Evolutionary conservation across 208 protist species (phyloP), one percentile per base, ranked within the genome.

Genomic region (Phytomonas francai): DNA sequence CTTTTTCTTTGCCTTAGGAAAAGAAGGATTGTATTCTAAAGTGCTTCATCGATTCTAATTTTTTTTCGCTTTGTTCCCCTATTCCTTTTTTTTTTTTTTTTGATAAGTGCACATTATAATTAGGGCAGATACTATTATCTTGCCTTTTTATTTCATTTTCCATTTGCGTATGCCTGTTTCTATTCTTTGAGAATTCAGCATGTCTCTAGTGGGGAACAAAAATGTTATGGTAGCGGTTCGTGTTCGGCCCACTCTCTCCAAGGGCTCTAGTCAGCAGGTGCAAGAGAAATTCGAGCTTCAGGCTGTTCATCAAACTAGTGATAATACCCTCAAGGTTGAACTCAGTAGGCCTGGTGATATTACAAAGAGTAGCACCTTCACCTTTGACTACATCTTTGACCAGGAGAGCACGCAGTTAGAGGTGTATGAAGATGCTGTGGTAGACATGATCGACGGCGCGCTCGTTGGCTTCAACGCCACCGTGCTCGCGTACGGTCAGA

Each of bases 401-500:
- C 81, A 94, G 65, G 81, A 94, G 49, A 81, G 79, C 66, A 82
- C 82, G 14, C 94, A 97, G 73, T 74, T 89, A 12, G 89, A 97
- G 67, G 78, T 97, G 33, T 97, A 97, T 75, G 90, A 97, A 63
- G 86, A 94, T 31, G 78, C 89, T 28, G 91, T 90, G 0, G 73
- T 89, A 58, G 78, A 84, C 45, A 86, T 89, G 68, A 89, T 97
- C 30, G 80, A 93, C 6, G 85, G 86, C 51, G 86, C 89, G 8
- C 76, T 97, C 6, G 77, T 87, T 22, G 93, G 91, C 60, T 80
- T 82, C 57, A 94, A 94, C 67, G 84, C 78, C 19, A 88, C 81
- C 1, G 71, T 97, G 2, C 76, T 96, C 25, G 87, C 90, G 12
- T 97, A 97, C 74, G 93, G 94, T 5, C 92, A 97, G 77, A 97